Evolutionary conservation across 83 land plant genomes (phyloP), one percentile per base, ranked within the genome.

Genomic region (Diphasiastrum complanatum): DNA sequence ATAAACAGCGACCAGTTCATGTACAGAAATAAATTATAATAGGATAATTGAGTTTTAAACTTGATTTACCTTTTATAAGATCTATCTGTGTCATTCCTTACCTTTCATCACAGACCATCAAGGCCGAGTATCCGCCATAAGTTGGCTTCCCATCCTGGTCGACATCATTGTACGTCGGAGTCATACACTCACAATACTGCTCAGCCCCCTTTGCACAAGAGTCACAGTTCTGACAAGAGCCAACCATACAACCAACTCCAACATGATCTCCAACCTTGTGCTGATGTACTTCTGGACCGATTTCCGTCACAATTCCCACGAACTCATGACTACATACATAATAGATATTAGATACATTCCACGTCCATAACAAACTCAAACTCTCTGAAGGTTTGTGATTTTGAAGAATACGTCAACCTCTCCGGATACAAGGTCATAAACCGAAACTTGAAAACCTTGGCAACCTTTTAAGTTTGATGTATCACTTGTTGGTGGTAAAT

Each of bases 291-390:
- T 68, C 31, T 33, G 69, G 32, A 10, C 85, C 85, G 18, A 75
- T 68, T 53, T 71, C 69, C 3, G 61, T 72, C 59, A 82, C 85
- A 11, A 26, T 47, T 14, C 85, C 85, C 0, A 70, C 77, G n/a
- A 82, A 66, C 66, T 81, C 85, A 50, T 81, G 85, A 29, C 85
- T 81, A 75, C 41, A 12, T 2, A 27, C n/a, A 22, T 26, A 5
- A 55, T 1, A 60, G 24, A 32, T 18, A 4, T 22, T 16, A 18
- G 10, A 26, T 14, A 34, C 19, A 16, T 23, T 23, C 20, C 34
- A 4, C 29, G 27, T 40, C 25, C 1, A 29, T 16, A 12, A 14
- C 27, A 0, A 46, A 10, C 0, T 6, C 18, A 23, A 8, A 11
- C 0, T 33, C 12, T 26, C 3, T 4, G 0, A 2, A 0, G 11